These are phyloP conservation scores for Acephala macrosclerotiorum DNA, from an alignment of 2,329 filamentous ascomycete species.

Conservation along the genomic window DNA sequence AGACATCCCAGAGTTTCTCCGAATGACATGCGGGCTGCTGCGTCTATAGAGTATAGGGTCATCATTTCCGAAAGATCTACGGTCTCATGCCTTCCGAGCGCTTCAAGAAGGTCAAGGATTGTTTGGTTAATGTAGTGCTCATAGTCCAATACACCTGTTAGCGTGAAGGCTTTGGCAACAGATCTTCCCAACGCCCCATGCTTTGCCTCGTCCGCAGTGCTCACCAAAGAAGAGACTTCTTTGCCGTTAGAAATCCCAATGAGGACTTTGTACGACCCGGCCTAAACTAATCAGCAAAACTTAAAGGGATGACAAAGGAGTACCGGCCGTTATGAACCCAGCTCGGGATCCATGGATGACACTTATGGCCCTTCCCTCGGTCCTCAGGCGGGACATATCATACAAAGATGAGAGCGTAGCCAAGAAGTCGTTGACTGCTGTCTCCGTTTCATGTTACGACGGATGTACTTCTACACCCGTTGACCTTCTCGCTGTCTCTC, in stretches of 20 bases:
- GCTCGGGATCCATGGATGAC: slow-evolving; percentile 24
- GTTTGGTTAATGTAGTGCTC: slow-evolving; percentile 11
- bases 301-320: too few species aligned
- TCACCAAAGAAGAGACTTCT: slow-evolving; percentile 18
- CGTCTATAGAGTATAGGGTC: slow-evolving; percentile 20
- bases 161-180: slow-evolving; percentile 17
- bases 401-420: not conserved
- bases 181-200: slow-evolving; percentile 17
- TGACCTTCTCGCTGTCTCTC: not conserved
- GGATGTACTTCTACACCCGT: not conserved
- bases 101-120: slow-evolving; percentile 15
- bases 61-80: slow-evolving; percentile 16
- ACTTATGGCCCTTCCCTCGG: slow-evolving; percentile 9
- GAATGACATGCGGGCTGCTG: slow-evolving; percentile 17
- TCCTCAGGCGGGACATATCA: not conserved
- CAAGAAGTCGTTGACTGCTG: not conserved
- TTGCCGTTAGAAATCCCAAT: slow-evolving; percentile 22
- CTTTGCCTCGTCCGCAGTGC: slow-evolving; percentile 16
- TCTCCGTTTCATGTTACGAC: not conserved
- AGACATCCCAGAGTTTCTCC: slow-evolving; percentile 22
- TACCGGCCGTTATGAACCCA: slow-evolving; percentile 19
- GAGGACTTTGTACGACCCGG: slow-evolving; percentile 17
- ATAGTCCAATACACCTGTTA: slow-evolving; percentile 6
- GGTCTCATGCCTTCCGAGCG: slow-evolving; percentile 12
- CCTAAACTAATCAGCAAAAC: not conserved